A percentile compares a stretch with the other conserved stretches of the same genome.
Evolutionary conservation across 106 monocot genomes (phyloP).

Genomic region (Dioscorea alata): DNA sequence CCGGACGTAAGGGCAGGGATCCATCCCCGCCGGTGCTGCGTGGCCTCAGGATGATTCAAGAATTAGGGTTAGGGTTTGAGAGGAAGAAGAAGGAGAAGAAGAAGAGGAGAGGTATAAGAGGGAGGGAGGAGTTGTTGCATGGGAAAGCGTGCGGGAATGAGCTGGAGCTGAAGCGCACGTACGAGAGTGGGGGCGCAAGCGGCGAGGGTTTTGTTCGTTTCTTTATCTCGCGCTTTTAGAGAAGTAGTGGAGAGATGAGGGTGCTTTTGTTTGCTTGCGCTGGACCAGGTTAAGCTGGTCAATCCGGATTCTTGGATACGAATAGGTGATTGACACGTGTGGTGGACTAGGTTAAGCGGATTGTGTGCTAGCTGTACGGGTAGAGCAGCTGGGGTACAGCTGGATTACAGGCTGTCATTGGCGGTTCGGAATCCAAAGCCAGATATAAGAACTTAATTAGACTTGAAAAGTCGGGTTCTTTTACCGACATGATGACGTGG

Average conservation of each 20-base stretch:
- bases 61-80: background rate
- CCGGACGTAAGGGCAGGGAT: conserved; percentile 87
- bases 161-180: background rate
- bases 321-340: background rate
- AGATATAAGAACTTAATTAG: background rate
- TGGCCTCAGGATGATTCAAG: background rate
- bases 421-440: background rate
- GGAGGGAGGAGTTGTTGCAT: background rate
- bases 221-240: too few species aligned
- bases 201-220: background rate
- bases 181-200: conserved; percentile 12
- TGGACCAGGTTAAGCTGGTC: too few species aligned
- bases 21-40: conserved; percentile 30
- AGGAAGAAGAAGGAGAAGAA: too few species aligned
- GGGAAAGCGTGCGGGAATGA: background rate
- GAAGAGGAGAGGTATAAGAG: background rate
- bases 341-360: background rate
- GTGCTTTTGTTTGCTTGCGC: too few species aligned
- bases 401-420: background rate
- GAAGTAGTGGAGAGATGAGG: too few species aligned
- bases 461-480: background rate
- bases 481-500: background rate
- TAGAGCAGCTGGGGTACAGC: background rate
- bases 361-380: background rate
- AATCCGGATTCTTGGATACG: too few species aligned